These are phyloP conservation scores for Eutypella sp. DNA, from an alignment of 2,329 filamentous ascomycete species.

Conservation along the genomic window DNA sequence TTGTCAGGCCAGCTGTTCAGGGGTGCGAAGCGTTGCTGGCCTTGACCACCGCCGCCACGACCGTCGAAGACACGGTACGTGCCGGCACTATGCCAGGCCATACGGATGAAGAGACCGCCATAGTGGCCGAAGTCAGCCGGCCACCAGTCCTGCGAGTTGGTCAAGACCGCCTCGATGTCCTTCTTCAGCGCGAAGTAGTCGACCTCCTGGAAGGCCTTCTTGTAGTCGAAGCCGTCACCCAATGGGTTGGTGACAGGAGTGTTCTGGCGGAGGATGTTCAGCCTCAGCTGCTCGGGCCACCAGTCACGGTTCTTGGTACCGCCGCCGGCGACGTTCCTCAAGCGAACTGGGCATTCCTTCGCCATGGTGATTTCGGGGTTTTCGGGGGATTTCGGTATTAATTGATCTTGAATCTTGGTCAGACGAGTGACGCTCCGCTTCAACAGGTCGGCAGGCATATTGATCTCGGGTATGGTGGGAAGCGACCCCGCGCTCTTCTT, in stretches of 20 bases:
- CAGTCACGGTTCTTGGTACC: conserved; percentile 67
- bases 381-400: not conserved
- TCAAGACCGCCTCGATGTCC: conserved; percentile 67
- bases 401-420: not conserved
- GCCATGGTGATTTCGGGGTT: not conserved
- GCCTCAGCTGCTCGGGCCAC: conserved; percentile 65
- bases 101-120: conserved; percentile 72
- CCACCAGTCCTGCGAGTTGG: conserved; percentile 77
- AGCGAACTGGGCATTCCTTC: conserved; percentile 1
- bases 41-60: conserved; percentile 67
- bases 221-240: conserved; percentile 65
- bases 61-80: conserved; percentile 74
- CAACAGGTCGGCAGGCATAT: not conserved
- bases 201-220: conserved; percentile 64
- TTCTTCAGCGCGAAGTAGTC: conserved; percentile 70
- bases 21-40: conserved; percentile 75
- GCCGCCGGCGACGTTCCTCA: conserved; percentile 46
- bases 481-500: not conserved
- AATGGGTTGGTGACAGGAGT: conserved; percentile 58
- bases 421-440: not conserved
- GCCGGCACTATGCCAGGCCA: conserved; percentile 77
- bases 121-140: conserved; percentile 79
- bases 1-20: conserved; percentile 83
- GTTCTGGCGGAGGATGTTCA: conserved; percentile 72
- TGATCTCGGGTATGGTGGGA: not conserved